Evolutionary conservation across 306 rosid species (phyloP).

Genomic region (cucumber (Cucumis sativus)): DNA sequence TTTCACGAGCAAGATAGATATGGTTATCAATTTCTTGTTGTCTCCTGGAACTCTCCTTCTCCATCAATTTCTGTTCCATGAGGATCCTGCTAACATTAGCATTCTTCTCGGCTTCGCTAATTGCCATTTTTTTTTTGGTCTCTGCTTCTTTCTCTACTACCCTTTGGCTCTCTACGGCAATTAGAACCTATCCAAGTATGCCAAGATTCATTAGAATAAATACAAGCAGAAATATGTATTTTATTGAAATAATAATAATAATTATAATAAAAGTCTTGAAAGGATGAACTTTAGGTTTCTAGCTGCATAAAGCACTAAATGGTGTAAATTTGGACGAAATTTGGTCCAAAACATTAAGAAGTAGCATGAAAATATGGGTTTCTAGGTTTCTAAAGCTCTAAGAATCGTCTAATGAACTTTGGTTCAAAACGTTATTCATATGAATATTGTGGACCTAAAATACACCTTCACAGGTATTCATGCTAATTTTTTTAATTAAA

Average conservation of each 20-base stretch:
- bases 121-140: conserved; percentile 77
- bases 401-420: too few species aligned
- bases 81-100: conserved; percentile 86
- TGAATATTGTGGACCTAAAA: background rate
- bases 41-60: conserved; percentile 55
- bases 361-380: too few species aligned
- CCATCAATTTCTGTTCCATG: conserved; percentile 70
- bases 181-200: conserved; percentile 51
- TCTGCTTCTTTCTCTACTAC: conserved; percentile 82
- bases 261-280: too few species aligned
- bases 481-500: background rate
- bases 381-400: too few species aligned
- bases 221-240: background rate
- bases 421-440: background rate
- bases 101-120: conserved; percentile 93
- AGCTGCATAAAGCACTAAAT: too few species aligned
- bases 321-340: too few species aligned
- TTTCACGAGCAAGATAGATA: conserved; percentile 69
- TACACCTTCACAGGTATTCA: background rate
- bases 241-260: too few species aligned
- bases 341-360: too few species aligned
- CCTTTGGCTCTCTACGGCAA: conserved; percentile 69
- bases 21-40: conserved; percentile 74
- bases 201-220: conserved; percentile 7
- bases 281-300: too few species aligned